Evolutionary conservation across 495 filamentous ascomycete genomes (phyloP), one percentile per base, ranked within the genome.

Genomic region (Neurospora pannonica): DNA sequence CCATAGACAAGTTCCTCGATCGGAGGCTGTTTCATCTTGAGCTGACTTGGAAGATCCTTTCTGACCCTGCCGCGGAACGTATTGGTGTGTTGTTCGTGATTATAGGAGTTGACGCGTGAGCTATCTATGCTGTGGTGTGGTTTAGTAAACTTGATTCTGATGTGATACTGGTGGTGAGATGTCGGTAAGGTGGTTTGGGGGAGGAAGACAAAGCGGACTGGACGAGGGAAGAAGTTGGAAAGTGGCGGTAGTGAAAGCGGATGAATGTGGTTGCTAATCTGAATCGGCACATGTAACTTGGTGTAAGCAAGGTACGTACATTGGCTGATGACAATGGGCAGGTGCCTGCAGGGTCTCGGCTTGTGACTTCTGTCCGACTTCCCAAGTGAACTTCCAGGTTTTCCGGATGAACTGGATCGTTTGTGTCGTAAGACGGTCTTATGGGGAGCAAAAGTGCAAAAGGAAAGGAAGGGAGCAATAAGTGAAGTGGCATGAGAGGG

Each of bases 1-100:
- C 86, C 85, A 82, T 86, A 88, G 71, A 89, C 85, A 80, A 89
- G 83, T 72, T 87, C 79, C 31, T 88, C 87, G 72, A 89, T 76
- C 13, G 85, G 83, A 38, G 81, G 84, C 67, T 85, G 85, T 80
- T 85, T 88, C 87, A 89, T 89, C 72, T 83, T 83, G 83, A 69
- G 71, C 70, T 67, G 28, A 67, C 24, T 19, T 34, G 28, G 15
- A 67, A 36, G 54, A 31, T 34, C 54, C 28, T 67, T 17, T 15
- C 15, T 67, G 24, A 19, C 15, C 28, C 31, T 17, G 54, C 54
- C 13, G 28, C 28, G 48, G 10, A 13, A 60, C 28, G 54, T 67
- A 67, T 17, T 19, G 6, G 7, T 31, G 28, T 34, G 7, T 15
- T 34, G 5, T 67, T 17, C 31, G 54, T 67, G 15, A 67, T 17